These are phyloP conservation scores for Suillus spraguei DNA, from an alignment of 768 basidiomycete species.

Conservation along the genomic window DNA sequence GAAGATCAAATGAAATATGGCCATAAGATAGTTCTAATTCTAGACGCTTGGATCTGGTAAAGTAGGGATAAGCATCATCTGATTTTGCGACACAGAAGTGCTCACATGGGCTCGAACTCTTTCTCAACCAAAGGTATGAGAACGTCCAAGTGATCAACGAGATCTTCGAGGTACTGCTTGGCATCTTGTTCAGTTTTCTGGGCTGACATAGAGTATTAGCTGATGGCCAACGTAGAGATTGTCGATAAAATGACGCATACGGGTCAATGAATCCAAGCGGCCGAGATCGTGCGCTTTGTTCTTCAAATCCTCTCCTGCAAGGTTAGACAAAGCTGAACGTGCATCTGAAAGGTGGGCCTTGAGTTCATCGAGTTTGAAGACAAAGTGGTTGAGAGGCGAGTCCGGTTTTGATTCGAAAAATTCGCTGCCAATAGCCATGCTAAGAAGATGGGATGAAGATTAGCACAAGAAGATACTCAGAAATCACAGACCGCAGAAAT, in stretches of 20 bases:
- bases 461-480: not conserved
- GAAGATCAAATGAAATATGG: constrained; percentile 23
- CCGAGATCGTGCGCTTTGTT: constrained; percentile 11
- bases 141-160: constrained; percentile 16
- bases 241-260: not conserved
- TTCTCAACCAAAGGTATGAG: constrained; percentile 17
- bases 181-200: constrained; percentile 8
- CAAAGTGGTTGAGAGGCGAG: constrained; percentile 11
- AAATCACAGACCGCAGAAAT: constrained; percentile 19
- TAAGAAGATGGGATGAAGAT: not conserved
- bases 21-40: constrained; percentile 17
- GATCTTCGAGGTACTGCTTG: constrained; percentile 11
- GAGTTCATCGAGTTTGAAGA: constrained; percentile 9
- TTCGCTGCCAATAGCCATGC: constrained; percentile 17
- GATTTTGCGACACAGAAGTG: not conserved
- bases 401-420: constrained; percentile 16
- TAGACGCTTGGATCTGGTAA: constrained; percentile 20
- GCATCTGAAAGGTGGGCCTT: constrained; percentile 11
- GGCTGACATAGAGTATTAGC: not conserved
- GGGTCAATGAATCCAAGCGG: constrained; percentile 4
- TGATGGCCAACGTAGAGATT: no score
- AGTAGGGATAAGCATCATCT: not conserved
- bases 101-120: constrained; percentile 23
- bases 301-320: constrained; percentile 1
- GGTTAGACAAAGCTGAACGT: not conserved